Evolutionary conservation across 208 protist genomes (phyloP), one percentile per base, ranked within the genome.

Genomic region (Trypanosoma melophagium): DNA sequence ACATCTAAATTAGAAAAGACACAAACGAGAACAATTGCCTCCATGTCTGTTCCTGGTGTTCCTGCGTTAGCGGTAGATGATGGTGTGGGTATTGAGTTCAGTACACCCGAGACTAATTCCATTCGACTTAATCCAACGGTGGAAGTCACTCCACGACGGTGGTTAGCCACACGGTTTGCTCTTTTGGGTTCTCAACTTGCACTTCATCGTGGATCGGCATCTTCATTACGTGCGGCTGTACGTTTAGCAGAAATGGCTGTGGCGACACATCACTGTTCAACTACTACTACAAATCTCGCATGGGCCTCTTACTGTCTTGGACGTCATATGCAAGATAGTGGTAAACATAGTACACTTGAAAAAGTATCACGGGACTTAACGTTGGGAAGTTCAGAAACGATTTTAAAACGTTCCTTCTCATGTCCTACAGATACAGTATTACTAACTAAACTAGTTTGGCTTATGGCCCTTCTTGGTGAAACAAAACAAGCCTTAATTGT

Each of bases 111-210:
- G 13, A 50, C 10, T 62, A 12, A 44, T 14, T 44, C 40, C 40
- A 14, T 44, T n/a, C n/a, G n/a, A n/a, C n/a, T n/a, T n/a, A n/a
- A n/a, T n/a, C n/a, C n/a, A n/a, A n/a, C n/a, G n/a, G n/a, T n/a
- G n/a, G n/a, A n/a, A n/a, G n/a, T n/a, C 10, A 40, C 22, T 40
- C 52, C 38, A 62, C 68, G 41, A 59, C 76, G 74, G 8, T 58
- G 86, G 67, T 66, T 89, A 61, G 84, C 84, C 7, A 75, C 82
- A 12, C 80, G 87, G 54, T 61, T 90, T 42, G 77, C 89, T 51
- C 63, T 85, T 17, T 80, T 86, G 10, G 87, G 69, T 2, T 74
- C 76, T 14, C 52, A 71, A 28, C 58, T 74, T 35, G 87, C 66
- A 14, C 28, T 77, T 60, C 57, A 78, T 25, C 61, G 55, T 17